Base-by-base conservation (phyloP, 1,139 yeast species). In the Candida sp. region DNA sequence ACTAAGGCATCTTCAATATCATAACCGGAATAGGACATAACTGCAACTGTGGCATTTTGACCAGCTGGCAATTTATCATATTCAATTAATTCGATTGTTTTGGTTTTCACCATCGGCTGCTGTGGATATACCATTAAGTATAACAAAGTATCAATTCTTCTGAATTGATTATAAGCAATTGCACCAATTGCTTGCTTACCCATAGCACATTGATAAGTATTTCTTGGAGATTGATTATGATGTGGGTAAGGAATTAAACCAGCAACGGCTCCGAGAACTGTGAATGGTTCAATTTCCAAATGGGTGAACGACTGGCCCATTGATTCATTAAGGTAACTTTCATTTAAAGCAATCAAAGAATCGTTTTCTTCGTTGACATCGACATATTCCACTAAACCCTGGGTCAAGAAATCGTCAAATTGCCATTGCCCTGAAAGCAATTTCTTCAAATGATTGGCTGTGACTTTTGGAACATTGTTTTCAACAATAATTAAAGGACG, bases 111-210 rank as follows among this genome's bases (percentile, higher is more conserved):
- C 97, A 93, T 88, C 1, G 99, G 99, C 61, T 91, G 97, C 66
- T 93, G 98, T 6, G 99, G 99, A 61, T 95, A 93, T 15, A 91
- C 97, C 97, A 93, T 88, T 54, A 93, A 75, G 62, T 93, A 93
- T 51, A 95, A 73, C 56, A 93, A 70, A 0, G 99, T 95, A 61
- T 93, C 99, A 54, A 93, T 93, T 66, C 99, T 82, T 61, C 90
- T 81, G 69, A 93, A 87, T 67, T 93, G 99, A 65, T 93, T 93
- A 65, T 93, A 93, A 23, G 96, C 97, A 67, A 95, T 95, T 6
- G 98, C 98, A 53, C 99, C 99, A 66, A 93, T 93, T 21, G 99
- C 99, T 71, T 93, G 99, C 73, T 93, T 93, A 82, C 99, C 99
- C 99, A 93, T 93, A 51, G 99, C 99, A 62, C 97, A 90, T 73